These are phyloP conservation scores for Beauveria sp. DNA, from an alignment of 2,329 filamentous ascomycete genomes.

Conservation along the genomic window DNA sequence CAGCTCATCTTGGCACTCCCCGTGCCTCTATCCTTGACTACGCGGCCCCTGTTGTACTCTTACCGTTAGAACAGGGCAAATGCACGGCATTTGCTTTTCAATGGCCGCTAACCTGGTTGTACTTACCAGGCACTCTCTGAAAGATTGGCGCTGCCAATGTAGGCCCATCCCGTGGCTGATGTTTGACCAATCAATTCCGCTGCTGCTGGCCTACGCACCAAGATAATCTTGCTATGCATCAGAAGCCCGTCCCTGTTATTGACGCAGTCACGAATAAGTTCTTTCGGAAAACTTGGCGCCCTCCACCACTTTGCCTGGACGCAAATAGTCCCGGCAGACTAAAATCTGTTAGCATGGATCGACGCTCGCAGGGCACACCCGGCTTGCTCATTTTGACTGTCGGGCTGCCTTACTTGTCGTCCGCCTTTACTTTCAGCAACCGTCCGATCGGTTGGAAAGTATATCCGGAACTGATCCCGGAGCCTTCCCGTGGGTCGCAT, in stretches of 20 bases:
- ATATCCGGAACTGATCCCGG: conserved; percentile 57
- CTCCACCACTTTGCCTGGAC: conserved; percentile 68
- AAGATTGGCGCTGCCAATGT: conserved; percentile 84
- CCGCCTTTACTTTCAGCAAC: conserved; percentile 60
- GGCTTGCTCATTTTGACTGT: conserved; percentile 6
- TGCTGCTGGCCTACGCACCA: conserved; percentile 31
- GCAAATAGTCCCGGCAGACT: conserved; percentile 77
- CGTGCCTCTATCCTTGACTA: conserved; percentile 61
- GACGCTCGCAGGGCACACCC: background rate
- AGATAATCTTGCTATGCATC: conserved; percentile 78
- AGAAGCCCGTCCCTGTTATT: conserved; percentile 65
- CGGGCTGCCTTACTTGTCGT: conserved; percentile 36
- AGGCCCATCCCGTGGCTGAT: conserved; percentile 57
- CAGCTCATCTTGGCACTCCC: conserved; percentile 69
- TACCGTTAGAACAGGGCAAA: background rate
- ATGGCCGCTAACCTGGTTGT: conserved; percentile 6
- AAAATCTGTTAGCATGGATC: conserved; percentile 31
- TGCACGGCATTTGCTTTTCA: conserved; percentile 7
- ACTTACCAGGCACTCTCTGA: conserved; percentile 87
- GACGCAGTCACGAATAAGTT: conserved; percentile 66
- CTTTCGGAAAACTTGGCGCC: conserved; percentile 58
- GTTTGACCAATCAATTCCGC: background rate
- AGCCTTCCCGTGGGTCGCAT: conserved; percentile 19
- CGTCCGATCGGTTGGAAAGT: conserved; percentile 71
- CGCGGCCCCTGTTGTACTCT: conserved; percentile 56